A percentile compares a stretch with the other conserved stretches of the same genome.
These are phyloP conservation scores for Rheum nobile DNA, from an alignment of 148 eudicot species.

Conservation along the genomic window DNA sequence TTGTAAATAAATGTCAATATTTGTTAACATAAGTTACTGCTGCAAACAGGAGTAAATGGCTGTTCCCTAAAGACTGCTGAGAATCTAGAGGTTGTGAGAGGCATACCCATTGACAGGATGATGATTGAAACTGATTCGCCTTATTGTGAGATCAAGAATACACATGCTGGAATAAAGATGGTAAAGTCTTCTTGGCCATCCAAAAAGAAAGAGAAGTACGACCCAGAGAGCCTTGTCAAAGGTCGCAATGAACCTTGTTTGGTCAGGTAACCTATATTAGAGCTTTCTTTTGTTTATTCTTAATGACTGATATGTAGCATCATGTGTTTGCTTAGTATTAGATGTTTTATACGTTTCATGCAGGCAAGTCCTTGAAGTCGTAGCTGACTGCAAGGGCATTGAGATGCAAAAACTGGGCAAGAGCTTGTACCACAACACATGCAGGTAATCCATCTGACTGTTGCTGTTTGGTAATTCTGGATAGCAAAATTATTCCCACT, in stretches of 20 bases:
- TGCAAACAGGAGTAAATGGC: constrained; percentile 68
- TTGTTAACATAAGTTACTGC: not conserved
- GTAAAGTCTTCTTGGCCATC: constrained; percentile 85
- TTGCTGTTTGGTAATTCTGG: not conserved
- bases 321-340: not conserved
- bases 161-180: constrained; percentile 85
- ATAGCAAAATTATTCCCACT: not conserved
- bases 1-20: not conserved
- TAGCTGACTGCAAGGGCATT: constrained; percentile 79
- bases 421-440: constrained; percentile 80
- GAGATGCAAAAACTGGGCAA: constrained; percentile 61
- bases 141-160: constrained; percentile 90
- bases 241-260: constrained; percentile 96
- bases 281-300: too few relatives aligned
- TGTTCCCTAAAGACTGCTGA: constrained; percentile 84
- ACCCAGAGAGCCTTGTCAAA: constrained; percentile 72
- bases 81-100: constrained; percentile 79
- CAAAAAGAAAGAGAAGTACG: constrained; percentile 92
- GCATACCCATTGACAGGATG: constrained; percentile 79
- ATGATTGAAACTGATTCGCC: constrained; percentile 99
- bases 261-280: constrained; percentile 47
- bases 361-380: constrained; percentile 99
- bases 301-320: not conserved
- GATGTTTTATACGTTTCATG: not conserved
- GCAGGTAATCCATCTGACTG: constrained; percentile 48